phyloP scores from a whole-genome alignment of 2,329 filamentous ascomycete genomes.

The Ophiostoma novo-ulmi region DNA sequence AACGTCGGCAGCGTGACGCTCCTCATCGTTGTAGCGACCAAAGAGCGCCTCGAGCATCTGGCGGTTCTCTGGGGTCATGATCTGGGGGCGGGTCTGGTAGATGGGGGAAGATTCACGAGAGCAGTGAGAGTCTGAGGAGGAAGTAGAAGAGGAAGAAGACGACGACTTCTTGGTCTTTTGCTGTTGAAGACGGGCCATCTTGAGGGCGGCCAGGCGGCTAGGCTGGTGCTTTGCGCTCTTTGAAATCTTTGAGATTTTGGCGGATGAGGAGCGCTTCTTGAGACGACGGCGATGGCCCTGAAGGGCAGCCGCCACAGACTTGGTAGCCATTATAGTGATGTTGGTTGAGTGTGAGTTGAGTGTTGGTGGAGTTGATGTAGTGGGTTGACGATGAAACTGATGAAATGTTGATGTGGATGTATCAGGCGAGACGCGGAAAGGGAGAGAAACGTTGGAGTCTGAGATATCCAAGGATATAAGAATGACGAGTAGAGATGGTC shows the following conservation, averaged over 20 bases:
- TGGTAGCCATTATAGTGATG: conserved; percentile 21
- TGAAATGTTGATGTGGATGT: neutral
- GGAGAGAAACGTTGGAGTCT: neutral
- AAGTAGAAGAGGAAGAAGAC: neutral
- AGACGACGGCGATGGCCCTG: conserved; percentile 21
- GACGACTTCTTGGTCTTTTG: neutral
- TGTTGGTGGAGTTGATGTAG: neutral
- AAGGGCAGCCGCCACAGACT: conserved; percentile 17
- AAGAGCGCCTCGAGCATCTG: conserved; percentile 16
- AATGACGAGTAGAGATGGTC: neutral
- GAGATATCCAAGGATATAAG: neutral
- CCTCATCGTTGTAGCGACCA: conserved; percentile 23
- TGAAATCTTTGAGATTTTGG: neutral
- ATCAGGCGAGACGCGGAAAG: neutral
- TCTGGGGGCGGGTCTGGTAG: conserved; percentile 10
- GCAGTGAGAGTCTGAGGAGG: neutral
- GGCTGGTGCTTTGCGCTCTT: conserved; percentile 10
- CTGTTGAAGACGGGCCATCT: neutral
- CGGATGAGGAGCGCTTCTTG: conserved; percentile 1
- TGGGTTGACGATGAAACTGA: neutral
- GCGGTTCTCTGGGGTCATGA: conserved; percentile 18
- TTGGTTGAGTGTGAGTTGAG: neutral
- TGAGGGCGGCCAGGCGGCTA: neutral
- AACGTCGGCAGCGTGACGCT: conserved; percentile 24
- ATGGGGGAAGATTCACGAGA: conserved; percentile 9